A percentile compares a stretch with the other conserved stretches of the same genome.
These are phyloP conservation scores for Salvia sclarea DNA, from an alignment of 305 asterid species.

Conservation along the genomic window DNA sequence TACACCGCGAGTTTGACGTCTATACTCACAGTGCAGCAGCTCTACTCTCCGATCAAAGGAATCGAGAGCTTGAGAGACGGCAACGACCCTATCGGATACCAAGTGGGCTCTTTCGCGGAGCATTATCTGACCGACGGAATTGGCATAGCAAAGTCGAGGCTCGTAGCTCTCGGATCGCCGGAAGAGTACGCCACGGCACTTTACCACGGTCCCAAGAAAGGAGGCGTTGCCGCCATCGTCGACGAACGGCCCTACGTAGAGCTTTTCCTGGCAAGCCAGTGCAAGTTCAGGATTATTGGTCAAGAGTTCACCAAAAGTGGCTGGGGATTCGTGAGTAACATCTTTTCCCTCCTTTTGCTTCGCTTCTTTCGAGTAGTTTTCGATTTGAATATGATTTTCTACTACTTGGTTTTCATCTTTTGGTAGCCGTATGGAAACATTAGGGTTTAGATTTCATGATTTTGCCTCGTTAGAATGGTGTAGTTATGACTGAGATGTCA, in stretches of 20 bases:
- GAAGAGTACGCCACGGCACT: slow-evolving; percentile 71
- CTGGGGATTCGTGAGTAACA: slow-evolving; percentile 84
- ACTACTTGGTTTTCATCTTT: not conserved
- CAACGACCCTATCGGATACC: slow-evolving; percentile 66
- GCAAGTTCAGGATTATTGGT: slow-evolving; percentile 69
- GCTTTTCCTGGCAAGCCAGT: slow-evolving; percentile 60
- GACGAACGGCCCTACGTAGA: slow-evolving; percentile 83
- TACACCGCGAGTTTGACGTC: slow-evolving; percentile 88
- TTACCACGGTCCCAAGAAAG: slow-evolving; percentile 50
- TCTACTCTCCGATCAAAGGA: slow-evolving; percentile 76
- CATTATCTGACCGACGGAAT: slow-evolving; percentile 56
- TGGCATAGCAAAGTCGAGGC: slow-evolving; percentile 59
- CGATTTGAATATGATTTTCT: not conserved
- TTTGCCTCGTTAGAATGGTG: not conserved
- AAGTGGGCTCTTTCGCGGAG: slow-evolving; percentile 72
- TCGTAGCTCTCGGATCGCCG: slow-evolving; percentile 60
- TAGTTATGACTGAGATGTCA: not conserved
- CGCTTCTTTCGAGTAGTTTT: not conserved
- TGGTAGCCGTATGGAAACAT: not conserved
- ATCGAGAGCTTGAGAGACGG: slow-evolving; percentile 63
- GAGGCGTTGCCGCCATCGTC: slow-evolving; percentile 80
- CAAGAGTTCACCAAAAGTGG: slow-evolving; percentile 71
- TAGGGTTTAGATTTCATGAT: not conserved
- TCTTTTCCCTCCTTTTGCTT: slow-evolving; percentile 8
- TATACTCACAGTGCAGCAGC: slow-evolving; percentile 82